Conservation (phyloP, 164 flowering plant species). For the Nymphaea colorata region DNA sequence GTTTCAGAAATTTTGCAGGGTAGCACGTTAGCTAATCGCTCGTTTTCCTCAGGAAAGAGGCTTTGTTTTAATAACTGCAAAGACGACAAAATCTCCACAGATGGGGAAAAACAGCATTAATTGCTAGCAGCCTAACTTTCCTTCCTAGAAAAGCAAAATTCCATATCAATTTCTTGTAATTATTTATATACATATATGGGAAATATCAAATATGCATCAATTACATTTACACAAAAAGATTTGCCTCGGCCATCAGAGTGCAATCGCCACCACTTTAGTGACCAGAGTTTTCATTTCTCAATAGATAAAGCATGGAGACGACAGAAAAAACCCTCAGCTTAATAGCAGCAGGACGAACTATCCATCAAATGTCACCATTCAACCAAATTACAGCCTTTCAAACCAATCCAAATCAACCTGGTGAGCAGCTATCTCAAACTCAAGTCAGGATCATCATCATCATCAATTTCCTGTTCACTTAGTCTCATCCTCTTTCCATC, state of each 20-base stretch:
- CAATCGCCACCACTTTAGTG: background rate
- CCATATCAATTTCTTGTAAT: too few species aligned
- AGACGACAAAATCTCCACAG: too few species aligned
- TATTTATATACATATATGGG: too few species aligned
- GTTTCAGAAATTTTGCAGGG: too few species aligned
- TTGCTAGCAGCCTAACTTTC: too few species aligned
- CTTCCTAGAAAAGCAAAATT: background rate
- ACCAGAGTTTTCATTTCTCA: background rate
- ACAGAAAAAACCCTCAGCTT: background rate
- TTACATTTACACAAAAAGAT: background rate
- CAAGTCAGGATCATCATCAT: slow-evolving; percentile 77
- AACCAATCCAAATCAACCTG: background rate
- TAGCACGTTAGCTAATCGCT: too few species aligned
- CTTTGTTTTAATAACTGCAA: too few species aligned
- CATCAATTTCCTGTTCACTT: slow-evolving; percentile 55
- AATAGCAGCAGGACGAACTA: background rate
- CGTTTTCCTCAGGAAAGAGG: too few species aligned
- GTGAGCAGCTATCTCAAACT: slow-evolving; percentile 15
- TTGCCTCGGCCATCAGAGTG: background rate
- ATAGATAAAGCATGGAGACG: background rate
- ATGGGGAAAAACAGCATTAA: too few species aligned
- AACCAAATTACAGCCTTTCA: background rate
- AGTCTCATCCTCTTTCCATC: slow-evolving; percentile 60
- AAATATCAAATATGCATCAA: too few species aligned
- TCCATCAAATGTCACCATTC: background rate